Evolutionary conservation across 2,329 filamentous ascomycete genomes (phyloP).

Genomic region (Cladophialophora yegresii): DNA sequence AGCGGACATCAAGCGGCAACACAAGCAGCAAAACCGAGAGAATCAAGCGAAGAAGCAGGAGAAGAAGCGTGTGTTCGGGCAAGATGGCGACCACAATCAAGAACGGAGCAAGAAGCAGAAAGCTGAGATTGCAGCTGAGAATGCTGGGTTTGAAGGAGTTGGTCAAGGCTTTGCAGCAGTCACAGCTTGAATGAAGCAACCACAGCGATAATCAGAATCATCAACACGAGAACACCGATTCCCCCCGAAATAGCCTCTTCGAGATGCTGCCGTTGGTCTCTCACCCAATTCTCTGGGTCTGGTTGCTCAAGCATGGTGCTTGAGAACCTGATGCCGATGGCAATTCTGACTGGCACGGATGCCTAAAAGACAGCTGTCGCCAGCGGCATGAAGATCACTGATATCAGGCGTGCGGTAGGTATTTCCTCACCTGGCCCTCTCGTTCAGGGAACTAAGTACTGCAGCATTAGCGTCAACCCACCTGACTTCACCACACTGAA

Average conservation of each 20-base stretch:
- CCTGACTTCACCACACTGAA: neutral
- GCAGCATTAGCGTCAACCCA: neutral
- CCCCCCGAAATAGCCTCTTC: neutral
- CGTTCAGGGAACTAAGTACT: neutral
- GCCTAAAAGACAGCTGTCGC: too few species aligned
- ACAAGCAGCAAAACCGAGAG: constrained; percentile 34
- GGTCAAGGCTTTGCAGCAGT: constrained; percentile 34
- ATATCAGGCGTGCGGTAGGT: neutral
- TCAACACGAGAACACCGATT: neutral
- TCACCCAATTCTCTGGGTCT: neutral
- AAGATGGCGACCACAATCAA: constrained; percentile 17
- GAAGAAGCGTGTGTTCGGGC: constrained; percentile 29
- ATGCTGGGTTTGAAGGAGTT: constrained; percentile 35
- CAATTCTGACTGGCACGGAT: too few species aligned
- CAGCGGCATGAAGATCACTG: neutral
- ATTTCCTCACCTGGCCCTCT: neutral
- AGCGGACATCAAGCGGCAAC: constrained; percentile 34
- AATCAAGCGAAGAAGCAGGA: constrained; percentile 27
- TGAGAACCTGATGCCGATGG: neutral
- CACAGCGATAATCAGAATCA: neutral
- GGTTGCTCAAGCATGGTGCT: neutral
- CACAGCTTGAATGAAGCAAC: constrained; percentile 13
- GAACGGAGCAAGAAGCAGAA: constrained; percentile 34
- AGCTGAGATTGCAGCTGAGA: constrained; percentile 34
- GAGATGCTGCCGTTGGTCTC: neutral